Evolutionary conservation across 352 stramenopile species (phyloP), one percentile per base, ranked within the genome.

Genomic region (Globisporangium acanthophoron): DNA sequence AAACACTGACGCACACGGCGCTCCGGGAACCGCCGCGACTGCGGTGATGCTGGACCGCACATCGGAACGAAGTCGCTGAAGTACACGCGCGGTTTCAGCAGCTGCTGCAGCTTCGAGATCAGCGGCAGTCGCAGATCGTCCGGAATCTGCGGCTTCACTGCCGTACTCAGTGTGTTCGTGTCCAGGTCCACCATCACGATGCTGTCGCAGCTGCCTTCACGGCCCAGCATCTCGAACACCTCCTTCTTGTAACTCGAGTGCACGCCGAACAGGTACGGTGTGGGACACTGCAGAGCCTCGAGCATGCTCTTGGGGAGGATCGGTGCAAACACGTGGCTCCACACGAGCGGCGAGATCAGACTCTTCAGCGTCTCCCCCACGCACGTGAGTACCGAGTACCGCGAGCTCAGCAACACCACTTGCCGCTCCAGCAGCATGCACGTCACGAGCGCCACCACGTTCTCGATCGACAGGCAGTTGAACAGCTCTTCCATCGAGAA

Each of bases 401-500:
- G 72, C 1, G 78, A 90, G 58, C 80, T 92, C 44, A 94, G 66
- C 12, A 94, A 67, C 45, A 94, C 79, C 7, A 94, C 69, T 44
- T 94, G 82, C 35, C 79, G 68, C 58, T 94, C 85, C 31, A 92
- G 67, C 59, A 91, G 70, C 69, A 92, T 76, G 60, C 75, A 80
- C 6, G 75, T 90, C 50, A 92, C 70, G 21, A 94, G 69, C 48
- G 65, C 43, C 12, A 94, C 65, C 1, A 92, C 73, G 49, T 90
- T 80, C 20, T 88, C 73, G 39, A 91, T 73, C 37, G 76, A 87
- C 21, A 94, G 54, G 40, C 85, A 92, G 56, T 70, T 81, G 66
- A 94, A 92, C 5, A 94, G 62, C 54, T 88, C 77, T 62, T 92
- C 75, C 77, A 90, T 91, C 27, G 78, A 90, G 53, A 92, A 90